Conservation (phyloP, 2,329 filamentous ascomycete genomes). For the Cordyceps pruinosa region DNA sequence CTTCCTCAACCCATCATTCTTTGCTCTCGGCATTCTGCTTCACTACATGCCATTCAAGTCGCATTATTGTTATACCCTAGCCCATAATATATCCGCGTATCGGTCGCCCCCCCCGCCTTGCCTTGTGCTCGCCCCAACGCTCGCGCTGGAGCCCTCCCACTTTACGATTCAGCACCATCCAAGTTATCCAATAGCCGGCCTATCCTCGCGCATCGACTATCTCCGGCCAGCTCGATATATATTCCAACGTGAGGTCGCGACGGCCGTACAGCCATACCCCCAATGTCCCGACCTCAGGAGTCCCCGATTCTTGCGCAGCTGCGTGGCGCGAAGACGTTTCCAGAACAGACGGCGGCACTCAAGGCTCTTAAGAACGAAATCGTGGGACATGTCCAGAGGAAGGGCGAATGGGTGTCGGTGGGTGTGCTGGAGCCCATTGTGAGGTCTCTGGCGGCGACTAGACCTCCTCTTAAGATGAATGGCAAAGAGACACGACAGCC, state of each 20-base stretch:
- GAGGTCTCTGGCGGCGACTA: conserved; percentile 35
- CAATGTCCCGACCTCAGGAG: conserved; percentile 48
- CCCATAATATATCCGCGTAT: background rate
- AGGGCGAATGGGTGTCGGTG: conserved; percentile 66
- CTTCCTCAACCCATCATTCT: background rate
- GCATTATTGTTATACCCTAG: background rate
- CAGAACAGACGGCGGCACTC: conserved; percentile 54
- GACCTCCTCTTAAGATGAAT: conserved; percentile 27
- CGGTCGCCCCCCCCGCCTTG: background rate
- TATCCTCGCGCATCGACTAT: background rate
- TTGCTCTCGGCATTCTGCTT: background rate
- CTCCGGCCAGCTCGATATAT: background rate
- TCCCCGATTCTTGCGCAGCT: conserved; percentile 52
- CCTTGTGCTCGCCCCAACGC: background rate
- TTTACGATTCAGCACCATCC: background rate
- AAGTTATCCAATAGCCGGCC: background rate
- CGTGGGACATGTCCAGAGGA: conserved; percentile 79
- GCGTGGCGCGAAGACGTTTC: conserved; percentile 42
- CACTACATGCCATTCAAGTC: background rate
- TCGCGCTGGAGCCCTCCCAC: background rate
- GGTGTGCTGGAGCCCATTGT: conserved; percentile 59
- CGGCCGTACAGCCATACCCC: background rate
- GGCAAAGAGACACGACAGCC: conserved; percentile 33
- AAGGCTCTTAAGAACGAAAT: conserved; percentile 80
- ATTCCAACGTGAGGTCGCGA: background rate